These are phyloP conservation scores for Cubamyces lactineus DNA, from an alignment of 768 basidiomycete species.

Conservation along the genomic window DNA sequence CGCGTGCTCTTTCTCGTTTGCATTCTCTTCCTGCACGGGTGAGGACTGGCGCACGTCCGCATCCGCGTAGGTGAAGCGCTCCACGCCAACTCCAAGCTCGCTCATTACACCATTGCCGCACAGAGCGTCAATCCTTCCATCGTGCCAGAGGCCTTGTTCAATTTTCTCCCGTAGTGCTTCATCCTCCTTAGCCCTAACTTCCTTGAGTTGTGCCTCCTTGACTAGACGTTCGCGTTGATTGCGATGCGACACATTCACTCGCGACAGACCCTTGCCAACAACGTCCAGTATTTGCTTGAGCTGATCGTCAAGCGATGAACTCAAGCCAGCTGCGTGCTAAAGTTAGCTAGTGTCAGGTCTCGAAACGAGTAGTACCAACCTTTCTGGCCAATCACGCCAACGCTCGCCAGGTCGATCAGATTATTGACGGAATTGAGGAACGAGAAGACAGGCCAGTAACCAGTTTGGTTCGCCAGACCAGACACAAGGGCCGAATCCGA, in stretches of 20 bases:
- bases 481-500: slow-evolving; percentile 72
- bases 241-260: slow-evolving; percentile 57
- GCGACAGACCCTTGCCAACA: slow-evolving; percentile 69
- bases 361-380: slow-evolving; percentile 43
- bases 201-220: slow-evolving; percentile 40
- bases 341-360: slow-evolving; percentile 1
- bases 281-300: slow-evolving; percentile 84
- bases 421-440: slow-evolving; percentile 80
- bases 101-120: slow-evolving; percentile 87
- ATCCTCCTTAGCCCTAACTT: slow-evolving; percentile 41
- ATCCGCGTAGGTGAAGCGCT: slow-evolving; percentile 49
- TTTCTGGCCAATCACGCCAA: slow-evolving; percentile 96
- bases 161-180: slow-evolving; percentile 52
- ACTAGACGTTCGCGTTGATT: slow-evolving; percentile 45
- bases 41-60: slow-evolving; percentile 22
- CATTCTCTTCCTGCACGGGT: not conserved
- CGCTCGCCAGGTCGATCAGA: slow-evolving; percentile 87
- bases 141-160: slow-evolving; percentile 75
- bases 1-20: slow-evolving; percentile 24
- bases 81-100: slow-evolving; percentile 85
- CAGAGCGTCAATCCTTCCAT: slow-evolving; percentile 82
- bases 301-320: slow-evolving; percentile 78
- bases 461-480: slow-evolving; percentile 77
- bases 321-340: slow-evolving; percentile 68
- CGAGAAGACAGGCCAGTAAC: slow-evolving; percentile 88